Conservation (phyloP, 1,284 basidiomycete species). For the Ganoderma resinaceum region DNA sequence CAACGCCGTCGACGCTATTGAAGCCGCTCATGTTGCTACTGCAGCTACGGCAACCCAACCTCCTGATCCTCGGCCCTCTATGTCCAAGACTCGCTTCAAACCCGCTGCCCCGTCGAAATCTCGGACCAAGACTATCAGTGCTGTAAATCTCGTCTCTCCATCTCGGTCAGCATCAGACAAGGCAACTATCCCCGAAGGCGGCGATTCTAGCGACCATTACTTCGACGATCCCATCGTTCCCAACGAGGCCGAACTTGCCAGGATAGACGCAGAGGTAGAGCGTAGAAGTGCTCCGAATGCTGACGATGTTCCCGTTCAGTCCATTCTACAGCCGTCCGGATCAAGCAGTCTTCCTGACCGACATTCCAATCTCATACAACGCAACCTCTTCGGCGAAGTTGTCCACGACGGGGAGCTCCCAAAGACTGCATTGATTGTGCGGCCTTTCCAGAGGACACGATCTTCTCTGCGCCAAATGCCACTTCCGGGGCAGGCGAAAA, state of each 20-base stretch:
- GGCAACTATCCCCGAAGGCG: slow-evolving; percentile 38
- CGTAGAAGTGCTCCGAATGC: slow-evolving; percentile 42
- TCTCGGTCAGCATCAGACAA: slow-evolving; percentile 7
- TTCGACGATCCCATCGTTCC: slow-evolving; percentile 62
- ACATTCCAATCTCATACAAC: slow-evolving; percentile 54
- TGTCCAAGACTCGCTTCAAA: slow-evolving; percentile 14
- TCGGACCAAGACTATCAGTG: slow-evolving; percentile 9
- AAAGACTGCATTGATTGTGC: slow-evolving; percentile 37
- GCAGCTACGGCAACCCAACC: slow-evolving; percentile 13
- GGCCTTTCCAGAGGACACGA: slow-evolving; percentile 50
- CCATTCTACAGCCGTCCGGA: slow-evolving; percentile 49
- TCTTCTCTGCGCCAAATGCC: slow-evolving; percentile 45
- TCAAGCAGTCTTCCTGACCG: slow-evolving; percentile 23
- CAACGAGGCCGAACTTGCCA: slow-evolving; percentile 56
- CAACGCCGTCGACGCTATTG: slow-evolving; percentile 69
- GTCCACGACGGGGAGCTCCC: slow-evolving; percentile 44
- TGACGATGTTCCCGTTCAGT: slow-evolving; percentile 38
- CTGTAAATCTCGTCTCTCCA: not conserved
- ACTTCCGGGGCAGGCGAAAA: slow-evolving; percentile 62
- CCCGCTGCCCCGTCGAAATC: not conserved
- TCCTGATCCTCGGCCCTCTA: slow-evolving; percentile 32
- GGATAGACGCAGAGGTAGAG: slow-evolving; percentile 58
- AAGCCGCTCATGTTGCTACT: slow-evolving; percentile 53
- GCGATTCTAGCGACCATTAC: slow-evolving; percentile 51
- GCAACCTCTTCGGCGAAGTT: slow-evolving; percentile 69